Evolutionary conservation across 2,329 filamentous ascomycete species (phyloP), one percentile per base, ranked within the genome.

Genomic region (Leptographium procerum): DNA sequence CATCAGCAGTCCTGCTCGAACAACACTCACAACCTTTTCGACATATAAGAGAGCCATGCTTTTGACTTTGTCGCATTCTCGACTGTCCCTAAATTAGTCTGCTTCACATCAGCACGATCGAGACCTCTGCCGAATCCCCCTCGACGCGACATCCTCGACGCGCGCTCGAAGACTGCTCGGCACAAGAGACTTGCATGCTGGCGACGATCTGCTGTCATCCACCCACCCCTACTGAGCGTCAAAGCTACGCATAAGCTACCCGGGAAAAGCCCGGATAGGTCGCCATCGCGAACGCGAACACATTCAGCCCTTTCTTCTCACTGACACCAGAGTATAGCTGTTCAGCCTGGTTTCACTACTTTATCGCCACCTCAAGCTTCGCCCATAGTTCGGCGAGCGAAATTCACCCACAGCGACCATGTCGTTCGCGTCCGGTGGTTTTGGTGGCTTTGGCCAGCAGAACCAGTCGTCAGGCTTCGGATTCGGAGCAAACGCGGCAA

Each of bases 361-460:
- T 6, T 16, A 31, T 31, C 31, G 24, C 31, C 48, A 16, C 26
- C 24, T 6, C 14, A n/a, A 26, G 16, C 31, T n/a, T n/a, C 14
- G 51, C n/a, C 29, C 40, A 33, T 48, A 7, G 1, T 22, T 29
- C 6, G n/a, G 7, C 8, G 26, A 29, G 22, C 36, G 40, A 36
- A 33, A 47, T 3, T 4, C 34, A 2, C 22, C 51, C 47, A 40
- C 47, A 36, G 56, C 59, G 67, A 75, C 63, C 67, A 84, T 84
- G 81, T 80, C 80, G 66, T 64, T 81, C 65, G 75, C 76, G 65
- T 73, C 75, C 63, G 75, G 77, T 62, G 77, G 78, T 66, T 76
- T 77, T 68, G 73, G 75, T 66, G 79, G 81, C 75, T 86, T 86
- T 71, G 82, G 82, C 72, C 77, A 78, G 67, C 78, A 77, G 62